phyloP scores from a whole-genome alignment of 1,139 yeast species.

The Yamadazyma membranifaciens region DNA sequence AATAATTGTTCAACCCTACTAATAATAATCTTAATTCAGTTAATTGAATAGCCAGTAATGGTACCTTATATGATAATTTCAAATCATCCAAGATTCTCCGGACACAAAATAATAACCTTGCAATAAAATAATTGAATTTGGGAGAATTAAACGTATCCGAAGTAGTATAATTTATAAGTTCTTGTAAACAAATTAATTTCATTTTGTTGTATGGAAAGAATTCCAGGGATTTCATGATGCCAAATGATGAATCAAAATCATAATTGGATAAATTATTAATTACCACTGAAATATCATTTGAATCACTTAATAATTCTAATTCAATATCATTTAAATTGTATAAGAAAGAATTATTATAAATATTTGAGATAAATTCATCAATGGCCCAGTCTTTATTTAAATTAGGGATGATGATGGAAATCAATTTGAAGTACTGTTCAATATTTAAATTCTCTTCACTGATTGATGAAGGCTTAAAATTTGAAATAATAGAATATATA shows the following conservation, averaged over 20 bases:
- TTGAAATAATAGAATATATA: constrained; percentile 40
- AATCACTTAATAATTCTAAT: constrained; percentile 12
- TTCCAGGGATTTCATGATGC: constrained; percentile 29
- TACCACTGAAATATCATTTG: constrained; percentile 10
- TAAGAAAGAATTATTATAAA: constrained; percentile 34
- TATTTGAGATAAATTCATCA: constrained; percentile 38
- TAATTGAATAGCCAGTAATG: constrained; percentile 37
- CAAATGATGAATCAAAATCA: constrained; percentile 29
- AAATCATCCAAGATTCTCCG: constrained; percentile 37
- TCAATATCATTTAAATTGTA: constrained; percentile 34
- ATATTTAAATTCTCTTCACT: constrained; percentile 50
- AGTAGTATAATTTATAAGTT: constrained; percentile 27
- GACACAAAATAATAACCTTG: constrained; percentile 32
- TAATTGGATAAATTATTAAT: constrained; percentile 22
- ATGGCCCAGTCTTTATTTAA: constrained; percentile 29
- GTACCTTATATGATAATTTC: constrained; percentile 27
- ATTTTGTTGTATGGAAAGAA: constrained; percentile 24
- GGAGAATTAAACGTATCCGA: constrained; percentile 16
- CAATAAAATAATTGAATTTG: constrained; percentile 24
- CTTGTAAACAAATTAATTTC: constrained; percentile 31
- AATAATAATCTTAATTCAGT: constrained; percentile 30
- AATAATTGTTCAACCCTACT: constrained; percentile 21
- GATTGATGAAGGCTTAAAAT: constrained; percentile 30
- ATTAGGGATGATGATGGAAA: constrained; percentile 40
- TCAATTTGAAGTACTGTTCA: constrained; percentile 43